Conservation (phyloP, 441 rosid genomes). For the Aleurites moluccanus region DNA sequence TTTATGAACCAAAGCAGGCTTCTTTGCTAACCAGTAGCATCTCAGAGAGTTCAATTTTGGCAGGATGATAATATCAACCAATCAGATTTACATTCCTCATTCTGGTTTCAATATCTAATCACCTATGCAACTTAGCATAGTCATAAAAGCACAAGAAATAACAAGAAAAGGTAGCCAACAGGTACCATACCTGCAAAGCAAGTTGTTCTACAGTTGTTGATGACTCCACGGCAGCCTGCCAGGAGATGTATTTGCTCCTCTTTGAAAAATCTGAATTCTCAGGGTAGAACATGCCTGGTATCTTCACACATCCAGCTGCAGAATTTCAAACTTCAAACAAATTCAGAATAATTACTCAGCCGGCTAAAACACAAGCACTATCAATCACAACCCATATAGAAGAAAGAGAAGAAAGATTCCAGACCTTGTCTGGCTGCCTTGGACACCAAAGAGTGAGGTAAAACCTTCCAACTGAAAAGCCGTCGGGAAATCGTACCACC, state of each 20-base stretch:
- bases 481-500: slow-evolving; percentile 83
- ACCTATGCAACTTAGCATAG: background rate
- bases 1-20: background rate
- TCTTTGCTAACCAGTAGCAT: background rate
- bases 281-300: slow-evolving; percentile 78
- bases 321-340: slow-evolving; percentile 44
- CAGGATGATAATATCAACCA: background rate
- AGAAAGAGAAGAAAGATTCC: slow-evolving; percentile 32
- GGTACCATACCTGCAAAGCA: slow-evolving; percentile 68
- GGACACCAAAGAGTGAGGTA: slow-evolving; percentile 61
- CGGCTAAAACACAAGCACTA: slow-evolving; percentile 23
- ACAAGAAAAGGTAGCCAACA: background rate
- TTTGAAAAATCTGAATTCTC: slow-evolving; percentile 83
- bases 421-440: slow-evolving; percentile 97
- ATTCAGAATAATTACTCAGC: slow-evolving; percentile 42
- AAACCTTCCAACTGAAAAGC: slow-evolving; percentile 82
- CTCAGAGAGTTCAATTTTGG: background rate
- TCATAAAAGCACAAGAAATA: background rate
- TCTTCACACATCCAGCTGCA: slow-evolving; percentile 80
- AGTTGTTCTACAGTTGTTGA: slow-evolving; percentile 78
- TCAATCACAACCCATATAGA: slow-evolving; percentile 19
- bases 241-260: slow-evolving; percentile 75
- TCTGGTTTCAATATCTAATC: background rate
- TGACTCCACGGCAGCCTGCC: slow-evolving; percentile 97
- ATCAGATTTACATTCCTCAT: background rate